These are phyloP conservation scores for Suillus ampliporus DNA, from an alignment of 768 basidiomycete species.

Conservation along the genomic window DNA sequence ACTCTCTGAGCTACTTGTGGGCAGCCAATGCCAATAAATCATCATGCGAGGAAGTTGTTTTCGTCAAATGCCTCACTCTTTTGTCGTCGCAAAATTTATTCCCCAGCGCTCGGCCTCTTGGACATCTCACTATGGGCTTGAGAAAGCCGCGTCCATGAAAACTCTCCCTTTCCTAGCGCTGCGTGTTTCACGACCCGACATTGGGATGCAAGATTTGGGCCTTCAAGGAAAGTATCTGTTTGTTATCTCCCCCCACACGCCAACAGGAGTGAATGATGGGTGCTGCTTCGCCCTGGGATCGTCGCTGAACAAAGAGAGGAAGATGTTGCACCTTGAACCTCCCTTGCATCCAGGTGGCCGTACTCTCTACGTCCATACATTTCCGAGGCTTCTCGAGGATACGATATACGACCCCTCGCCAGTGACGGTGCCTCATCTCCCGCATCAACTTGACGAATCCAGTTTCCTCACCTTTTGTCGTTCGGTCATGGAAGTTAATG, in stretches of 20 bases:
- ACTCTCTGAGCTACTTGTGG: too few species aligned
- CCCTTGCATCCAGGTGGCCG: neutral
- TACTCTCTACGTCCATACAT: constrained; percentile 9
- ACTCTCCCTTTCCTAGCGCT: constrained; percentile 8
- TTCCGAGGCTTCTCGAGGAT: neutral
- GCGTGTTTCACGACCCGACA: neutral
- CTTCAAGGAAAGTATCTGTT: neutral
- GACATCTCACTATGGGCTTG: constrained; percentile 6
- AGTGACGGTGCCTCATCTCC: neutral
- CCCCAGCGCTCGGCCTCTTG: constrained; percentile 5
- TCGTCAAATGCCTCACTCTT: constrained; percentile 5
- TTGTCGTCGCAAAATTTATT: constrained; percentile 8
- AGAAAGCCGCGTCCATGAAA: neutral
- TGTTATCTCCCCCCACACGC: neutral
- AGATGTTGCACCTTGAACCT: neutral
- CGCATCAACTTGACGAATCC: neutral
- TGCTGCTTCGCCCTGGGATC: constrained; percentile 8
- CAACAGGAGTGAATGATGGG: neutral
- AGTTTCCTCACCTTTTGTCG: constrained; percentile 7
- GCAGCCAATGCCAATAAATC: too few species aligned
- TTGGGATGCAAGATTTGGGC: neutral
- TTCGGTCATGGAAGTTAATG: constrained; percentile 1
- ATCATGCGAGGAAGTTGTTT: neutral
- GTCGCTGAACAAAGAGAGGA: neutral
- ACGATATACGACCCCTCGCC: neutral